A percentile compares a stretch with the other conserved stretches of the same genome.
These are phyloP conservation scores for Pezicula neosporulosa DNA, from an alignment of 2,329 filamentous ascomycete species.

Conservation along the genomic window DNA sequence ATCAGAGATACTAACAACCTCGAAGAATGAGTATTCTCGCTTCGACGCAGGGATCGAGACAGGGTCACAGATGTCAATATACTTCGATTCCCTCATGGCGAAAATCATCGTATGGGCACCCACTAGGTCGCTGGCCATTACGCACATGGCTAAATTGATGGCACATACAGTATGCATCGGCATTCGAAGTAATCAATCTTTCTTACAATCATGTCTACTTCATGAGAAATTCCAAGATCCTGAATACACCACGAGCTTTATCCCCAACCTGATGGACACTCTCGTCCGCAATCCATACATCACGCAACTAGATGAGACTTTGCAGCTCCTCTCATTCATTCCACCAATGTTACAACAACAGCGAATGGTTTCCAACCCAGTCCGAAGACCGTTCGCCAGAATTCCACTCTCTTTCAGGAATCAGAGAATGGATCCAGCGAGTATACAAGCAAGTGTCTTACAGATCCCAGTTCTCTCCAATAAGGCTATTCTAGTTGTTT, in stretches of 20 bases:
- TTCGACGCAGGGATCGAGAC: conserved; percentile 35
- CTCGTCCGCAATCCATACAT: conserved; percentile 56
- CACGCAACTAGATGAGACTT: conserved; percentile 58
- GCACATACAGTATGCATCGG: conserved; percentile 37
- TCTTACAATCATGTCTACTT: conserved; percentile 62
- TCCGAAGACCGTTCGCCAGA: neutral
- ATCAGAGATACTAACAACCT: conserved; percentile 29
- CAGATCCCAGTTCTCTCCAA: no score
- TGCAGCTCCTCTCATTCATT: conserved; percentile 25
- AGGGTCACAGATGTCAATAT: conserved; percentile 33
- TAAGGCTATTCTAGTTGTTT: no score
- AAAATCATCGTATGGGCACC: conserved; percentile 39
- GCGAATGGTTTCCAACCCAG: neutral
- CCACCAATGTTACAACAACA: conserved; percentile 11
- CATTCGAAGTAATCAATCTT: conserved; percentile 64
- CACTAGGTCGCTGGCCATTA: conserved; percentile 30
- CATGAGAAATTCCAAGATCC: conserved; percentile 60
- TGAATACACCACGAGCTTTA: conserved; percentile 67
- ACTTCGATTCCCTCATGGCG: conserved; percentile 40
- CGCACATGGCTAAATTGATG: conserved; percentile 31
- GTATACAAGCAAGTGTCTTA: no score
- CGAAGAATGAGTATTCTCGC: conserved; percentile 18
- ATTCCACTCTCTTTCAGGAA: neutral
- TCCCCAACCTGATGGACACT: conserved; percentile 44
- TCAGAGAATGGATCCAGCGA: no score